Evolutionary conservation across 2,329 filamentous ascomycete species (phyloP).

Genomic region (Scedosporium dehoogii): DNA sequence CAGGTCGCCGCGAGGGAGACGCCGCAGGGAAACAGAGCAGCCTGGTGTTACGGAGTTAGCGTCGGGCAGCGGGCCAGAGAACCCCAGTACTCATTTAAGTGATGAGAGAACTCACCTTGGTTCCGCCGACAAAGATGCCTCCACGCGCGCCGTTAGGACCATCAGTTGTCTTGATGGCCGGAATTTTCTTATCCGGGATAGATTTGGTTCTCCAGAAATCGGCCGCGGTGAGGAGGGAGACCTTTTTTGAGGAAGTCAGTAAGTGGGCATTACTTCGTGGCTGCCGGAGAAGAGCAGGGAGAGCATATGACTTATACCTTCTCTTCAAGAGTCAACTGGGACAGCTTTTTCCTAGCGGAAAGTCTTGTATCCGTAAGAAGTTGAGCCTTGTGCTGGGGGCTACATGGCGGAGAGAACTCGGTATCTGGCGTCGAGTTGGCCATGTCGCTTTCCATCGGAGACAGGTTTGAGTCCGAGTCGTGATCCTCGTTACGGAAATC

Average conservation of each 20-base stretch:
- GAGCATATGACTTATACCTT: constrained; percentile 30
- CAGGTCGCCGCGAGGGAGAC: constrained; percentile 71
- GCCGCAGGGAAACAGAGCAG: constrained; percentile 70
- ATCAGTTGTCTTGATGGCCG: constrained; percentile 57
- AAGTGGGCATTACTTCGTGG: background rate
- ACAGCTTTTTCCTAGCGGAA: constrained; percentile 38
- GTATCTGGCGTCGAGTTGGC: constrained; percentile 37
- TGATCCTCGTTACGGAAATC: constrained; percentile 5
- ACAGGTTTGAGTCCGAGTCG: constrained; percentile 3
- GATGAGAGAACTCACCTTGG: constrained; percentile 33
- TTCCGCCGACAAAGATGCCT: constrained; percentile 58
- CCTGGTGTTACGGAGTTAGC: constrained; percentile 29
- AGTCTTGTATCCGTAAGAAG: constrained; percentile 27
- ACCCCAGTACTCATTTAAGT: background rate
- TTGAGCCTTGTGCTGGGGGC: constrained; percentile 26
- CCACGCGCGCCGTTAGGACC: constrained; percentile 62
- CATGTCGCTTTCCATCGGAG: constrained; percentile 4
- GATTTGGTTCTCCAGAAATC: constrained; percentile 63
- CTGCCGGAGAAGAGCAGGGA: background rate
- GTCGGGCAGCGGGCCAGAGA: background rate
- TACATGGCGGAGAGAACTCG: constrained; percentile 36
- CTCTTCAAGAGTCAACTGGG: constrained; percentile 43
- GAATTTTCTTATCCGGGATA: constrained; percentile 52
- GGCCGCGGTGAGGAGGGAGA: constrained; percentile 49
- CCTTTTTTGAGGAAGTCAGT: constrained; percentile 22